These are phyloP conservation scores for Dittrichia graveolens DNA, from an alignment of 129 eudicot species.

Conservation along the genomic window DNA sequence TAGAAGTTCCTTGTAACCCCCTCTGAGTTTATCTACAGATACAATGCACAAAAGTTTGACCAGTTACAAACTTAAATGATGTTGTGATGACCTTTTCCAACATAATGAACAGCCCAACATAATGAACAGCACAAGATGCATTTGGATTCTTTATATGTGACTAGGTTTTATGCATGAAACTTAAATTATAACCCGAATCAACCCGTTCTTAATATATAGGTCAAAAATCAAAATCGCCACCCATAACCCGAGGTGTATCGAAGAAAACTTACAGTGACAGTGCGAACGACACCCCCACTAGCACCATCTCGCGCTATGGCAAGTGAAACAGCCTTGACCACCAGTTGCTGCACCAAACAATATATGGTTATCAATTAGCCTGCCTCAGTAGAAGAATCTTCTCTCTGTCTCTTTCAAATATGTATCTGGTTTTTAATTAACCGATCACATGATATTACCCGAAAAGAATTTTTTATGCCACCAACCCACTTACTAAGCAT, in stretches of 20 bases:
- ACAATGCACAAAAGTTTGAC: neutral
- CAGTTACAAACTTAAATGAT: neutral
- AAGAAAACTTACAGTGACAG: slow-evolving; percentile 70
- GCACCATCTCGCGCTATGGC: slow-evolving; percentile 99
- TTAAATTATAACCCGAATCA: neutral
- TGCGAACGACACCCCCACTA: slow-evolving; percentile 95
- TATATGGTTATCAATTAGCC: neutral
- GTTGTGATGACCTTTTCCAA: neutral
- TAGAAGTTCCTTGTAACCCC: slow-evolving; percentile 82
- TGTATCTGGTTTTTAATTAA: neutral
- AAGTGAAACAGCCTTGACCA: slow-evolving; percentile 93
- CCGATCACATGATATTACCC: neutral
- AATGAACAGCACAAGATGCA: neutral
- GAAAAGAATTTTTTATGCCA: neutral
- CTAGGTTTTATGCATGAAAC: neutral
- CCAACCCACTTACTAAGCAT: neutral
- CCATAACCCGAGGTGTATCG: neutral
- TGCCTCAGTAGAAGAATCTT: neutral
- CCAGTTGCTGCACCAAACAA: slow-evolving; percentile 59
- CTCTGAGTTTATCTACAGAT: slow-evolving; percentile 64
- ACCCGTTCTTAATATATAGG: neutral
- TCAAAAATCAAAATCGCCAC: neutral
- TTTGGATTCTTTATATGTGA: neutral
- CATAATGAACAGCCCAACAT: neutral
- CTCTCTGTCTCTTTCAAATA: neutral